phyloP scores from a whole-genome alignment of 1,284 basidiomycete species.

The Ustilago lituana region DNA sequence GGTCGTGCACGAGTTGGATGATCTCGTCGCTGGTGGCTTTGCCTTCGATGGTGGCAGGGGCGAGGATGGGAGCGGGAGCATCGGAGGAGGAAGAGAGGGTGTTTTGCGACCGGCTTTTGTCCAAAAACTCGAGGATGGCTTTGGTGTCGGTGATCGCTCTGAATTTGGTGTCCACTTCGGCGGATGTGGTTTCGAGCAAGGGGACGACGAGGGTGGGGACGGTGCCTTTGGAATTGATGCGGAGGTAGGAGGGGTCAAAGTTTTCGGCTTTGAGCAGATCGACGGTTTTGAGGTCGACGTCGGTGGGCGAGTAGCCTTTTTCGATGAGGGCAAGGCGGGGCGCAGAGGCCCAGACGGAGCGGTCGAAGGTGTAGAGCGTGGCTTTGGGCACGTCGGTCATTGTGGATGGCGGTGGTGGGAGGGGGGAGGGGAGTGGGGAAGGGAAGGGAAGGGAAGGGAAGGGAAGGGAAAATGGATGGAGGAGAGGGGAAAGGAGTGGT shows the following conservation, averaged over 20 bases:
- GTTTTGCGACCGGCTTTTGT: constrained; percentile 63
- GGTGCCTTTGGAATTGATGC: constrained; percentile 84
- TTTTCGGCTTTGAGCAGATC: constrained; percentile 70
- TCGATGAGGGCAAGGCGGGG: constrained; percentile 50
- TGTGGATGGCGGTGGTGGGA: not conserved
- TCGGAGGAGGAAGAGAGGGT: constrained; percentile 74
- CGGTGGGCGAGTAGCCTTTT: constrained; percentile 50
- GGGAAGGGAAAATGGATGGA: constrained; percentile 5
- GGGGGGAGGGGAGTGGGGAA: not conserved
- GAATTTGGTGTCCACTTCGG: constrained; percentile 80
- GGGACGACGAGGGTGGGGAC: constrained; percentile 86
- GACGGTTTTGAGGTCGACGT: constrained; percentile 58
- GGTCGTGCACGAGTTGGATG: constrained; percentile 75
- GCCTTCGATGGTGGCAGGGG: constrained; percentile 82
- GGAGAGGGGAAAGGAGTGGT: no score
- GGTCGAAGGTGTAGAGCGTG: constrained; percentile 53
- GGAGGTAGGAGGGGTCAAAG: constrained; percentile 75
- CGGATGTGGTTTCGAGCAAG: constrained; percentile 76
- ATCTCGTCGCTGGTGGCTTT: constrained; percentile 73
- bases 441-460: not conserved
- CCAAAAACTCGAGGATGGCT: constrained; percentile 80
- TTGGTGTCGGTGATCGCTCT: constrained; percentile 81
- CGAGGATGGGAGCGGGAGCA: constrained; percentile 79
- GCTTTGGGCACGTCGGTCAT: constrained; percentile 49
- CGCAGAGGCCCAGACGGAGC: constrained; percentile 54